A percentile compares a stretch with the other conserved stretches of the same genome.
phyloP scores from a whole-genome alignment of 2,329 filamentous ascomycete species.

The Ophiostoma pallidulum region DNA sequence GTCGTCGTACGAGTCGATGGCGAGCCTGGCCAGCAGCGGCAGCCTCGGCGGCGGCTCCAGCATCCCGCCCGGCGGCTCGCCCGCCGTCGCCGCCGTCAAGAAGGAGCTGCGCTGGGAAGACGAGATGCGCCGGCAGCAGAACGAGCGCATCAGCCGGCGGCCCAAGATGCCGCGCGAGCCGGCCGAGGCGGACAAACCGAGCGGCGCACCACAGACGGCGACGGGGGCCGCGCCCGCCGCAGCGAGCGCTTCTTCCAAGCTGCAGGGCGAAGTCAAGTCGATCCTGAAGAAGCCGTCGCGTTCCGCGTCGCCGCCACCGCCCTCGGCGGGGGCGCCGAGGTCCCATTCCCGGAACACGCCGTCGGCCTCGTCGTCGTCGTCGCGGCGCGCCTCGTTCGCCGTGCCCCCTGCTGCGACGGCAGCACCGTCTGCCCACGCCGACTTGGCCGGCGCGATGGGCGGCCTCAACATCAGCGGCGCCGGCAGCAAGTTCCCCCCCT shows the following conservation, averaged over 20 bases:
- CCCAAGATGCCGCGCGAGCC: constrained; percentile 17
- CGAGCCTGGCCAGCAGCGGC: not conserved
- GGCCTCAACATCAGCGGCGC: constrained; percentile 12
- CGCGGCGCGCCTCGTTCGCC: constrained; percentile 8
- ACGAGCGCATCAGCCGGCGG: constrained; percentile 23
- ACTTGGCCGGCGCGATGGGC: constrained; percentile 5
- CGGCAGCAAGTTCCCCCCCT: no score
- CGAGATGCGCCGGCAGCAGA: constrained; percentile 22
- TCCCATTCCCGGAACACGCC: constrained; percentile 1
- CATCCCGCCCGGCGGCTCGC: constrained; percentile 7
- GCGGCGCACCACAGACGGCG: not conserved
- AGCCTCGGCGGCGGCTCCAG: not conserved
- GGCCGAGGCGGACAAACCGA: constrained; percentile 8
- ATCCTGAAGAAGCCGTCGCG: constrained; percentile 23
- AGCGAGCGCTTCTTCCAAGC: no score
- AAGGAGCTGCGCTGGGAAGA: constrained; percentile 25
- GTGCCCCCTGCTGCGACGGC: not conserved
- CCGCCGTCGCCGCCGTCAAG: constrained; percentile 13
- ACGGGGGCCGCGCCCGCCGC: not conserved
- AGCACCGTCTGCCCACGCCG: constrained; percentile 5
- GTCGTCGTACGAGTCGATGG: constrained; percentile 14
- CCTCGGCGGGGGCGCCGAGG: not conserved
- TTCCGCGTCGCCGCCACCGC: not conserved
- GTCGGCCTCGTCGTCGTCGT: constrained; percentile 1
- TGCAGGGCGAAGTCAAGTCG: constrained; percentile 21